Conservation (phyloP, 176 grass and related monocot species). For the Oryza brachyantha region DNA sequence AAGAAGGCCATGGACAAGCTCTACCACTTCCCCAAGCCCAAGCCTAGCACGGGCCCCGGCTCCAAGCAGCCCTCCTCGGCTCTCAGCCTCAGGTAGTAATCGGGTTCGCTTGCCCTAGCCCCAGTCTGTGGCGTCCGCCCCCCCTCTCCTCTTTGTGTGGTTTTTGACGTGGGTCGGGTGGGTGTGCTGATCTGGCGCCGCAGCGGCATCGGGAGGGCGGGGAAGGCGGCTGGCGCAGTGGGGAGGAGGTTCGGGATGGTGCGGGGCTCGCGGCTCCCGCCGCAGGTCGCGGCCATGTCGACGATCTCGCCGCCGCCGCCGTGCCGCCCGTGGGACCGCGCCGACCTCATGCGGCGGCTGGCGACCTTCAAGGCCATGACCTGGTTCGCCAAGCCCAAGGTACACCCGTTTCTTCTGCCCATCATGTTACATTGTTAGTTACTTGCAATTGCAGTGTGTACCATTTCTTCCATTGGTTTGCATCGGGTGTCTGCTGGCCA, state of each 20-base stretch:
- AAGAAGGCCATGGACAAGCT: conserved; percentile 95
- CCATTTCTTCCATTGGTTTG: neutral
- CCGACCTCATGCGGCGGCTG: conserved; percentile 71
- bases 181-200: conserved; percentile 25
- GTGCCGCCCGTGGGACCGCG: conserved; percentile 90
- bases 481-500: neutral
- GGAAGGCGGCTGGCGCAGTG: conserved; percentile 29
- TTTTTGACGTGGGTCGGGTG: conserved; percentile 30
- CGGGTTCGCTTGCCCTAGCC: conserved; percentile 46
- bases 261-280: conserved; percentile 52
- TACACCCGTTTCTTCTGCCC: conserved; percentile 15
- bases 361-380: conserved; percentile 98
- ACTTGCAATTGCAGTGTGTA: neutral
- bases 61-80: conserved; percentile 38
- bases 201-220: conserved; percentile 28
- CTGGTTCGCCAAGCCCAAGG: conserved; percentile 98
- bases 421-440: neutral
- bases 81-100: no score
- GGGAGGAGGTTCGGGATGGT: conserved; percentile 51
- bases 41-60: conserved; percentile 24
- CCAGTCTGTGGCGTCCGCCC: neutral
- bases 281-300: conserved; percentile 36
- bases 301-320: conserved; percentile 46
- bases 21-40: conserved; percentile 77
- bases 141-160: neutral